Evolutionary conservation across 75 land plant genomes (phyloP).

Genomic region (Larix kaempferi): DNA sequence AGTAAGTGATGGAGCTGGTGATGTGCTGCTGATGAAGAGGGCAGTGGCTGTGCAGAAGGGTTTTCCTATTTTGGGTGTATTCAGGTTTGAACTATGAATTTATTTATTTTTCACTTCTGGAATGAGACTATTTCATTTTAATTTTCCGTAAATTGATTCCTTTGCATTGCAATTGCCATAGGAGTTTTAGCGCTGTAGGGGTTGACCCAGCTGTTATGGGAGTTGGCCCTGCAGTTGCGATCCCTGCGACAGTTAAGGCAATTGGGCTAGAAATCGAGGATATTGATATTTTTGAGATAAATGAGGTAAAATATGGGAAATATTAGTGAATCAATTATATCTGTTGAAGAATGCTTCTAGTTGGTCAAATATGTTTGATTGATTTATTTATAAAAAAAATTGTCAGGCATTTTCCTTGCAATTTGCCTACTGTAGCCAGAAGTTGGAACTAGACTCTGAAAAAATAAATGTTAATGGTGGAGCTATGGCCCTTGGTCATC

Average conservation of each 20-base stretch:
- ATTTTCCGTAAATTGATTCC: not conserved
- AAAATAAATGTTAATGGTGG: conserved; percentile 98
- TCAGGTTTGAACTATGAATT: conserved; percentile 49
- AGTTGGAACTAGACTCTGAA: conserved; percentile 69
- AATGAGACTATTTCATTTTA: not conserved
- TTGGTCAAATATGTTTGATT: too few species aligned
- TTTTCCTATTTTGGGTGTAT: conserved; percentile 89
- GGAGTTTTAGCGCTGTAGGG: too few species aligned
- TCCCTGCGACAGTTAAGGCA: conserved; percentile 84
- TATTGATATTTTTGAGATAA: conserved; percentile 92
- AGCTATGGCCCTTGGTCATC: conserved; percentile 95
- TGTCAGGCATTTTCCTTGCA: too few species aligned
- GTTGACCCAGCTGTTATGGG: conserved; percentile 98
- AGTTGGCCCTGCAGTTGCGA: conserved; percentile 93
- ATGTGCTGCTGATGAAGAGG: conserved; percentile 91
- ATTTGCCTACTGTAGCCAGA: conserved; percentile 15
- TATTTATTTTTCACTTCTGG: not conserved
- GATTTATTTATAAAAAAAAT: too few species aligned
- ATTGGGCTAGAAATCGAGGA: conserved; percentile 83
- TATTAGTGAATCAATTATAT: too few species aligned
- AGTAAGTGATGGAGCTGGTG: conserved; percentile 98
- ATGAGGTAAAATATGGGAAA: conserved; percentile 53
- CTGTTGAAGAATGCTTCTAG: conserved; percentile 1
- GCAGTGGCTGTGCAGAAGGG: conserved; percentile 64
- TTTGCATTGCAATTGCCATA: conserved; percentile 3